Evolutionary conservation across 441 rosid genomes (phyloP), one percentile per base, ranked within the genome.

Genomic region (Cnidoscolus chayamansa): DNA sequence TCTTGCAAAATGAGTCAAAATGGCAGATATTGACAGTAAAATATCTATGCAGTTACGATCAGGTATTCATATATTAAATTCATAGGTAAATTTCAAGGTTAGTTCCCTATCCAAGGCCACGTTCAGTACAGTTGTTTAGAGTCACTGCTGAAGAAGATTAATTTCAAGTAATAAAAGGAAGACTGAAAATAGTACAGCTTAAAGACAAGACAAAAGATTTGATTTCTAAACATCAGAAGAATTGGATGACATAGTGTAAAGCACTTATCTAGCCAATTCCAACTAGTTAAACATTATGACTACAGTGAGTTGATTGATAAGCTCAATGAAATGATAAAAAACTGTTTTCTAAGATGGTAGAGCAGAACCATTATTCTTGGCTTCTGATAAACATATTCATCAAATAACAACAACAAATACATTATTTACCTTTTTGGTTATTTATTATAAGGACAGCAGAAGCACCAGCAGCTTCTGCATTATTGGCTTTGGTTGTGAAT

Each of bases 401-500:
- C 19, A 64, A 40, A 16, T 25, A 56, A 12, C 13, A 60, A 68
- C 43, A 72, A 37, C 45, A 80, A 53, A 68, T 30, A 71, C 4
- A 20, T 25, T 0, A 40, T 45, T 68, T 78, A 90, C 99, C 99
- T 88, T 84, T 90, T 79, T 91, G 89, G 71, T 89, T 90, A 84
- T 95, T 95, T 56, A 95, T 82, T 75, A 95, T 90, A 53, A 95
- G 94, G 37, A 95, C 78, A 81, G 99, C 98, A 43, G 97, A 91
- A 76, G 98, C 98, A 77, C 87, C 85, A 63, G 95, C 99, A 76
- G 89, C 86, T 86, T 95, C 87, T 17, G 98, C 99, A 72, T 84
- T 77, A 78, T 93, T 95, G 72, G 96, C 88, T 81, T 95, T 95
- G 49, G 84, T 73, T 67, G 99, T 95, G 80, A 95, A 95, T 71